Evolutionary conservation across 108 stramenopile genomes (phyloP), one percentile per base, ranked within the genome.

Genomic region (Seminavis robusta): DNA sequence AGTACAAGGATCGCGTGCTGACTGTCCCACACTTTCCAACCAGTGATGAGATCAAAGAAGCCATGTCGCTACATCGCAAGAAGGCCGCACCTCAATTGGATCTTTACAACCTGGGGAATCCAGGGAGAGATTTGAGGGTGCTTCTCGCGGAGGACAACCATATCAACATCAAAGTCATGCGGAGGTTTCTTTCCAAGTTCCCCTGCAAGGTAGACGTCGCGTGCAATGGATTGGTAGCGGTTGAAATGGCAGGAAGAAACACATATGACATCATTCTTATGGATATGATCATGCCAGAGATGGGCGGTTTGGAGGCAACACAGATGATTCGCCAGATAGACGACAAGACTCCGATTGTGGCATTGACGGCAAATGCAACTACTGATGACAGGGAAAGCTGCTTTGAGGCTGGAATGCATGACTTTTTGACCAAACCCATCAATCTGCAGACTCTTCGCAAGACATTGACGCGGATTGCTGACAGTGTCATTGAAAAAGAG

Each of bases 141-240:
- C 41, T 83, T 46, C 58, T 79, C 5, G 77, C 70, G 1, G 81
- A 83, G 54, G 81, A 83, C 61, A 77, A 76, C 52, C 60, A 69
- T 39, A 56, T 74, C 36, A 79, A 70, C 59, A 71, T 72, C 21
- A 75, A 74, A 47, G 32, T 76, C 11, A 31, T 71, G 0, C 33
- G 29, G 4, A 48, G 54, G 16, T 63, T 70, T 65, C 54, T 77
- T n/a, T 58, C 68, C 47, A 59, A 65, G 6, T 49, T 76, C 47
- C 75, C 71, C 0, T 69, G 73, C 48, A 38, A 26, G 1, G 46
- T 49, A 10, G 39, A 39, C 5, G 27, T 61, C 16, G 80, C 55
- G 6, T 33, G 59, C 5, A 69, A 72, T 43, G 79, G 73, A 2
- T n/a, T 33, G 31, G 32, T 54, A 43, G 80, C 71, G 11, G 45